phyloP scores from a whole-genome alignment of 139 green algal species.

The Marvania coccoides region DNA sequence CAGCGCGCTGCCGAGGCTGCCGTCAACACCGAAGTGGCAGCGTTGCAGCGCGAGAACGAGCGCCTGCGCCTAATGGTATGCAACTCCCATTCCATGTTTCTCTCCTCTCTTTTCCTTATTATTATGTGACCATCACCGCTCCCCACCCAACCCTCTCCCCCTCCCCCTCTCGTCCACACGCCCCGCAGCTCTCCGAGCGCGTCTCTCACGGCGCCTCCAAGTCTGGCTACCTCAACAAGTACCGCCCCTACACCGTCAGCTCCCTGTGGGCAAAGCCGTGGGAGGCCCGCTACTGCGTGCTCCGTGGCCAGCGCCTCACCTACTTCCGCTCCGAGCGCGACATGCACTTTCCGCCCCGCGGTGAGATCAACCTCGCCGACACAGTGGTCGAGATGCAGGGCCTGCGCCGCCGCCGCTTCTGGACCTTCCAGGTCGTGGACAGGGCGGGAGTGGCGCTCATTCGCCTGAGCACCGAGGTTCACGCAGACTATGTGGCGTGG shows the following conservation, averaged over 20 bases:
- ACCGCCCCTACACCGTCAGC: constrained; percentile 22
- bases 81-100: neutral
- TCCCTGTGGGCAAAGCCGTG: constrained; percentile 28
- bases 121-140: neutral
- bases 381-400: constrained; percentile 35
- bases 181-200: constrained; percentile 10
- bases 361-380: constrained; percentile 34
- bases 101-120: neutral
- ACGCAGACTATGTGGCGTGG: constrained; percentile 31
- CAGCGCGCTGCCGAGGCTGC: neutral
- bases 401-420: constrained; percentile 20
- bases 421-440: constrained; percentile 39
- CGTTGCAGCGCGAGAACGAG: constrained; percentile 20
- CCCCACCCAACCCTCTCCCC: neutral
- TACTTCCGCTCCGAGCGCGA: constrained; percentile 48
- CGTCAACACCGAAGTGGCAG: neutral
- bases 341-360: constrained; percentile 28
- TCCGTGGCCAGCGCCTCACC: constrained; percentile 28
- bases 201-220: constrained; percentile 4
- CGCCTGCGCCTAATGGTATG: constrained; percentile 21
- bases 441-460: constrained; percentile 25
- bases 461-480: constrained; percentile 33
- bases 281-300: constrained; percentile 42
- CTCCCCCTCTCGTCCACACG: neutral
- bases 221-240: constrained; percentile 47